Evolutionary conservation across 225 moss, liverwort and hornwort species (phyloP), one percentile per base, ranked within the genome.

Genomic region (Pseudoscleropodium purum): DNA sequence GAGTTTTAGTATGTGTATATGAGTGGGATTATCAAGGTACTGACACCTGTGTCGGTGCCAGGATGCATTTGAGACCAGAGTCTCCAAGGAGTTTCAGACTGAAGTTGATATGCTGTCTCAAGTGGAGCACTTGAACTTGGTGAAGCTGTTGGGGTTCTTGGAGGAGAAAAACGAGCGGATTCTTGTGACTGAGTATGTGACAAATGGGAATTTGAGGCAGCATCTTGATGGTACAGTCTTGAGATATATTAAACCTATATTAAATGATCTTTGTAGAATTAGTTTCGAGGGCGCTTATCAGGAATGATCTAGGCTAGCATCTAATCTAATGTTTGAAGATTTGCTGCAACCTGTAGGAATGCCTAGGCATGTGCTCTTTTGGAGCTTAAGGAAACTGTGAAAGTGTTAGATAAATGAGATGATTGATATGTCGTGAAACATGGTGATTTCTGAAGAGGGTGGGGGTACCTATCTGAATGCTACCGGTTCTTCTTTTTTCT

Each of bases 111-210:
- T 96, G 94, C 89, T 97, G 49, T 95, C 95, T 52, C 95, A 96
- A 89, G 96, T 97, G 85, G 96, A 97, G 81, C 96, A 97, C 87
- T 85, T 97, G 93, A 97, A 96, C 87, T 91, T 97, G 91, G 96
- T 97, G 91, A 95, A 91, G 92, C 83, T 97, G 86, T 93, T 96
- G 85, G 96, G 96, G 59, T 97, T 88, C 79, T 84, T 97, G 94
- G 96, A 93, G 89, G 96, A 95, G 86, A 90, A 86, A 62, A 91
- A 96, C 84, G 96, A 97, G 87, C 95, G 96, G 21, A 93, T 97
- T 86, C 94, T 97, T 82, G 96, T 97, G 75, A 95, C 95, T 7
- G 96, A 97, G 87, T 97, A 93, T 79, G 96, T 97, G 82, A 90
- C 94, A n/a, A 97, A 97, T 90, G 96, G 96, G 69, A 97, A 93